Base-by-base conservation (phyloP, 176 grass and related monocot species). In the Cymbopogon citratus region DNA sequence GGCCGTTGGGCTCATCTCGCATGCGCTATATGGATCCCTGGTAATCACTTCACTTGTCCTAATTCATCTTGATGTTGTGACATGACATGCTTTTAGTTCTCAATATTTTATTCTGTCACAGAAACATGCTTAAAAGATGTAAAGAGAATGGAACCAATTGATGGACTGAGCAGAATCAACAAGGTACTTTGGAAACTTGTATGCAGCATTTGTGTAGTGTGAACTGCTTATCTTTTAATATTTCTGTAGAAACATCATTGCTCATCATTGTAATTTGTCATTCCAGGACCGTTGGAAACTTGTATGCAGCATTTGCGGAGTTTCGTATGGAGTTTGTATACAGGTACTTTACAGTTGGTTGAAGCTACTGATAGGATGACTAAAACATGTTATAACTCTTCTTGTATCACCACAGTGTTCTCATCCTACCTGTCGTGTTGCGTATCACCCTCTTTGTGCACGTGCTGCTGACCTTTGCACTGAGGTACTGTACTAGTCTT, bases 11-110 rank as follows among this genome's bases (percentile, higher is more conserved):
- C 92, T 85, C 96, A 99, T 69, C 85, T 99, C 21, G 87, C 96
- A 69, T 99, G 96, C 80, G 96, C 92, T 74, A 99, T 99, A 71
- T 99, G 96, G 96, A 95, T 99, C 83, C 96, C 96, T 93, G 96
- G 96, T 99, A 63, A 62, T 78, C 24, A 75, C 16, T 78, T 48
- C 24, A 74, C 12, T 78, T 49, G 59, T 83, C 49, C 19, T 63
- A 44, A 27, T 69, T 68, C 36, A 15, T 75, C 12, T 48, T 75
- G 29, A 60, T 69, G 66, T 74, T 51, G 33, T 61, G 40, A 60
- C 66, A 75, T 78, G 48, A 11, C 21, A 85, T 74, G 56, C 51
- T 82, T 69, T 79, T 74, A 81, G 27, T 83, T 85, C 19, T 82
- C 68, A 73, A 78, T 74, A 45, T 82, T 51, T 51, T 28, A 45